Evolutionary conservation across 2,329 filamentous ascomycete species (phyloP).

Genomic region (Fusarium ambrosium): DNA sequence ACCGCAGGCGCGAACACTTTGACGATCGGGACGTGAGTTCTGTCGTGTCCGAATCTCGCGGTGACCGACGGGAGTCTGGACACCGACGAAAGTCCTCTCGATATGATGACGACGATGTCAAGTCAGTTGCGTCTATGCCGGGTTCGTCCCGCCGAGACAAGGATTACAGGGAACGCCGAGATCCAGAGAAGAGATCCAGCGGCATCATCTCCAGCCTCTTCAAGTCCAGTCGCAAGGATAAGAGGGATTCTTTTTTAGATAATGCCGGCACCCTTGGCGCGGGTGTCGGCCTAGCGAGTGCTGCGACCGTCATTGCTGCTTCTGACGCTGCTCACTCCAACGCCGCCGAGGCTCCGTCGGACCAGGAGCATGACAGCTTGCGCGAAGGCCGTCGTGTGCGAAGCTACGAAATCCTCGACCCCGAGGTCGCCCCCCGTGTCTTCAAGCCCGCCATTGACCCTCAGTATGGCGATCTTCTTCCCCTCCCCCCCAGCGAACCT

Average conservation of each 20-base stretch:
- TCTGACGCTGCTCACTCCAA: slow-evolving; percentile 58
- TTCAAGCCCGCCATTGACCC: slow-evolving; percentile 77
- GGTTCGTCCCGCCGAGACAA: slow-evolving; percentile 53
- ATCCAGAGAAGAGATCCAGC: slow-evolving; percentile 56
- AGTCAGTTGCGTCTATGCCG: slow-evolving; percentile 59
- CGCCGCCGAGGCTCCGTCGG: slow-evolving; percentile 60
- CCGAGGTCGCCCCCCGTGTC: slow-evolving; percentile 69
- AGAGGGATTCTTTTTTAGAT: slow-evolving; percentile 77
- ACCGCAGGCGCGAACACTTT: slow-evolving; percentile 56
- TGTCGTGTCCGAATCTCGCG: slow-evolving; percentile 61
- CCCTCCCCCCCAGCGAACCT: slow-evolving; percentile 72
- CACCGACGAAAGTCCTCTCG: slow-evolving; percentile 49
- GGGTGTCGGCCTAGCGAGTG: slow-evolving; percentile 74
- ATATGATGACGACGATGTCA: slow-evolving; percentile 62
- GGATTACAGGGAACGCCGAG: slow-evolving; percentile 45
- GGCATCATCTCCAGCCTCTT: slow-evolving; percentile 65
- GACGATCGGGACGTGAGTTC: slow-evolving; percentile 64
- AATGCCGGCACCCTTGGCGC: slow-evolving; percentile 78
- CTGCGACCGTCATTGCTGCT: slow-evolving; percentile 56
- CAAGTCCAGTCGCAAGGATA: slow-evolving; percentile 59
- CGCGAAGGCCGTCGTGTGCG: slow-evolving; percentile 43
- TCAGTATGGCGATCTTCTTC: slow-evolving; percentile 74
- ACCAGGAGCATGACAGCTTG: slow-evolving; percentile 53
- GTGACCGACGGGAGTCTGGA: slow-evolving; percentile 53
- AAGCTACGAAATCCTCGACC: slow-evolving; percentile 61